Evolutionary conservation across 306 rosid species (phyloP), one percentile per base, ranked within the genome.

Genomic region (Malus asiatica): DNA sequence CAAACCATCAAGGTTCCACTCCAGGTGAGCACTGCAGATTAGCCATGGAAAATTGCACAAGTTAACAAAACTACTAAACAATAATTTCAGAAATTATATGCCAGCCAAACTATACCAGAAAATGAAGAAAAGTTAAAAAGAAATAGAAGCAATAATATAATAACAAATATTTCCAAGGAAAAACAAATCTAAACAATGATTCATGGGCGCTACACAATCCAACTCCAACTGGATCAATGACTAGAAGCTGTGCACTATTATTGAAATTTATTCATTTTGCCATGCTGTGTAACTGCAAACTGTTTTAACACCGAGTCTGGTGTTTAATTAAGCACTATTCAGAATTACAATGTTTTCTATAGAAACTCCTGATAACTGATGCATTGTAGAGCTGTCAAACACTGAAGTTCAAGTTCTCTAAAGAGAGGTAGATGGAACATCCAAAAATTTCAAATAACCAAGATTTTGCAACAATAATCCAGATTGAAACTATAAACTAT

Each of bases 1-100:
- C 82, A 95, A 86, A 80, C 97, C 97, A 77, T 95, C 99, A 82
- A 92, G 97, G 80, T 95, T 95, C 99, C 99, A 95, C 83, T 95
- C 99, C 84, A 95, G 84, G 84, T 92, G 99, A 2, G 99, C 93
- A 83, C 99, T 92, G 88, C 83, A 86, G 80, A 78, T 75, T 20
- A 64, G 81, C 58, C 66, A 81, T 58, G 70, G 80, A 40, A 80
- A 84, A 74, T 68, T 33, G 75, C n/a, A 67, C 29, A 76, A 25
- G 29, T 70, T 42, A 30, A 16, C 30, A 0, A 45, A 68, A 40
- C n/a, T 45, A 42, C 10, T 3, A n/a, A 23, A 1, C 15, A 62
- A 53, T 15, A 76, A 68, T 44, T 52, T 48, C 32, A 29, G n/a
- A 61, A 6, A 33, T 10, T 5, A 60, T 22, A 52, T 18, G 29